Evolutionary conservation across 257 asterid species (phyloP), one percentile per base, ranked within the genome.

Genomic region (Ballota nigra): DNA sequence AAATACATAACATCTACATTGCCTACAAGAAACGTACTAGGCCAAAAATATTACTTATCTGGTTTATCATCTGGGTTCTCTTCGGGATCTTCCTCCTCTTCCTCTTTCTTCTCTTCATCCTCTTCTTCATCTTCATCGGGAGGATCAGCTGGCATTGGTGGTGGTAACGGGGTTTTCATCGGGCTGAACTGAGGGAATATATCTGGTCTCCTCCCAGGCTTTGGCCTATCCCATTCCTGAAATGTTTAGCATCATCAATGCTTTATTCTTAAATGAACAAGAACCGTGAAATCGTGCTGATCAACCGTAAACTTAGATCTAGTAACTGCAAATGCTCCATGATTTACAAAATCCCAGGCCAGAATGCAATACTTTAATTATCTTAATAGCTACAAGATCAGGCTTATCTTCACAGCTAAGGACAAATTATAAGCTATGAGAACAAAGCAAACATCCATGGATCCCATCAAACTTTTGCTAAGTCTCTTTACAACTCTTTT

Each of bases 171-270:
- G 49, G 97, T 88, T 83, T 88, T 91, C 94, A 87, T 87, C 5
- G 97, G 97, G 68, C 96, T 88, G 83, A 91, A 91, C 70, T 87
- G 89, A 20, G 96, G 97, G 26, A 91, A 87, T 52, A 91, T 85
- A 71, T 91, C 96, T 0, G 90, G 87, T 64, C 90, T 86, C 68
- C 92, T 80, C 68, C 84, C 92, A 2, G 92, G 96, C 71, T 73
- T 86, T 13, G 89, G 90, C 77, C 85, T 84, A 1, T 84, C 90
- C 87, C 90, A 88, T 77, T 86, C 92, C 96, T 86, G 80, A 52
- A 72, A 72, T 53, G 4, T 62, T 53, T n/a, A 63, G 58, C 26
- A 53, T 53, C 13, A 11, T 28, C 71, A 68, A 65, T 22, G 65
- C 56, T 38, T 18, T 62, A 9, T 23, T 18, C 56, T 4, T 62